Base-by-base conservation (phyloP, 805 yeast species). In the Barnettozyma sp. region DNA sequence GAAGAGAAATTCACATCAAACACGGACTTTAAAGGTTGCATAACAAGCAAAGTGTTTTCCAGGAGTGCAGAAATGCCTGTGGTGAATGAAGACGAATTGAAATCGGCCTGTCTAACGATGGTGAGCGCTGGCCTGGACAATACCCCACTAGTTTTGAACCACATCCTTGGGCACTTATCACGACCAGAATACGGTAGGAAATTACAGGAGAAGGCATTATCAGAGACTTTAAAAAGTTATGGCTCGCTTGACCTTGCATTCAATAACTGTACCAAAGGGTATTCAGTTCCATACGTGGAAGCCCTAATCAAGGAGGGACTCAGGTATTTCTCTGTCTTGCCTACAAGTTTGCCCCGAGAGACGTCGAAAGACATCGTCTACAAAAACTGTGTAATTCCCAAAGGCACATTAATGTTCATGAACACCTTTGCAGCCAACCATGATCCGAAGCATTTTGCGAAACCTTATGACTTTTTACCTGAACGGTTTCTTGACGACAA, bases 81-180 rank as follows among this genome's bases (percentile, higher is more conserved):
- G 4, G 51, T 67, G 10, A 55, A 58, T 7, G 48, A 43, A 2
- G 55, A 55, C 7, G 84, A 79, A 47, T 50, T 76, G 33, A 62
- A 63, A 30, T 73, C 83, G 30, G 66, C 78, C 6, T 81, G 88
- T 49, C 59, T 82, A 26, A 78, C 88, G 0, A 74, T 81, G 80
- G 78, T 82, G 0, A 78, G 86, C 45, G 92, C 88, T 7, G 92
- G 92, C 0, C 58, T 82, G 17, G 90, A 82, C 50, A 82, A 82
- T 43, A 71, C 79, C 1, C 78, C 86, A 0, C 62, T 80, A 22
- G 79, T 74, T 31, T 61, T 81, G 33, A 70, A 71, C 42, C 76
- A 79, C 42, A 63, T 78, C 7, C 50, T 79, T 44, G 82, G 82
- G 1, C 81, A 76, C 26, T 57, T 82, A 27, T 66, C 79, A 6